Base-by-base conservation (phyloP, 2,329 filamentous ascomycete species). In the Alternaria hordeiaustralica region DNA sequence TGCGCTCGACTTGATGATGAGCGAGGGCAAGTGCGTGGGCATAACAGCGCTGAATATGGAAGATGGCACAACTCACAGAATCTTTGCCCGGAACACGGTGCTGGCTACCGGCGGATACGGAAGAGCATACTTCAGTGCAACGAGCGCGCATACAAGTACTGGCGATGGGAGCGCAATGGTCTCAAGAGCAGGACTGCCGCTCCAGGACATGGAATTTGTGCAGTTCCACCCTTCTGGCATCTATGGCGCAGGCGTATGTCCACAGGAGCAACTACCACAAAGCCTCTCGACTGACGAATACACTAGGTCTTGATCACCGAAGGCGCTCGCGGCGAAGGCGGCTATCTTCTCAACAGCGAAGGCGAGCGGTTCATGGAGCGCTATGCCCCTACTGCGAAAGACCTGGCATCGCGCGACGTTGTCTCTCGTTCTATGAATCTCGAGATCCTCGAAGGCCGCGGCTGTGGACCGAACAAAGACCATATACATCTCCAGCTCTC, bases 151-250 rank as follows among this genome's bases (percentile, higher is more conserved):
- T 68, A 85, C 83, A 8, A 82, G 80, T 28, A 85, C 84, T 1
- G 84, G 83, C 20, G 84, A 85, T 64, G 84, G 84, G 18, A 84
- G 82, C 56, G 83, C 84, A 10, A 85, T 85, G 83, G 83, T 80
- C 5, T 77, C 83, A 23, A 75, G 84, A 68, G 84, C 83, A 6
- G 83, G 83, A 9, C 71, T 85, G 5, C 82, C 83, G 2, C 80
- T 84, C 47, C 83, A 85, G 66, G 83, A 85, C 65, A 82, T 85
- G 77, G 83, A 85, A 61, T 85, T 85, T 62, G 82, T 85, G 3
- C 84, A 85, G 61, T 85, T 85, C 58, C 84, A 85, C 65, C 83
- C 83, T 1, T 82, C 82, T 36, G 83, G 84, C 6, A 85, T 85
- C 43, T 85, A 85, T 62, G 84, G 83, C 25, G 83, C 83, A 23